These are phyloP conservation scores for Inonotus obliquus DNA, from an alignment of 1,284 basidiomycete species.

Conservation along the genomic window DNA sequence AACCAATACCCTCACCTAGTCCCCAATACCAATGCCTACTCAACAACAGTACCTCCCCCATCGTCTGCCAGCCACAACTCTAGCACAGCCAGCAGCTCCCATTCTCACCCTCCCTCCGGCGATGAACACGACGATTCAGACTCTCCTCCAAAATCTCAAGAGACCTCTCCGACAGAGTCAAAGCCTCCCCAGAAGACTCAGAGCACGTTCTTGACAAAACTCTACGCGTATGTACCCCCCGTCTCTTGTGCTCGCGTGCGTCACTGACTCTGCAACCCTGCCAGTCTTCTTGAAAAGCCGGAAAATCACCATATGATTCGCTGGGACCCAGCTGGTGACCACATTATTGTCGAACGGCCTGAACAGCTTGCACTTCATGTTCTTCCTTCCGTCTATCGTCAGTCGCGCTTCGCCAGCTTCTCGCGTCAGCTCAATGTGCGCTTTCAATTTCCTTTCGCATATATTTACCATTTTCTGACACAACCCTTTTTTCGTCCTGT, in stretches of 20 bases:
- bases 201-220: slow-evolving; percentile 88
- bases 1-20: slow-evolving; percentile 36
- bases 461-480: slow-evolving; percentile 26
- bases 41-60: slow-evolving; percentile 8
- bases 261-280: slow-evolving; percentile 14
- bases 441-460: slow-evolving; percentile 20
- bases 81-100: slow-evolving; percentile 8
- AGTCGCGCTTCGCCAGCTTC: slow-evolving; percentile 91
- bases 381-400: slow-evolving; percentile 84
- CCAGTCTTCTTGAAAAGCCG: slow-evolving; percentile 73
- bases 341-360: slow-evolving; percentile 88
- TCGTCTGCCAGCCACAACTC: slow-evolving; percentile 8
- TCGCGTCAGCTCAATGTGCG: slow-evolving; percentile 88
- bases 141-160: slow-evolving; percentile 42
- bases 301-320: slow-evolving; percentile 91
- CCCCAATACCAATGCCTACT: slow-evolving; percentile 34
- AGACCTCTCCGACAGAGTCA: slow-evolving; percentile 36
- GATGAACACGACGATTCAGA: slow-evolving; percentile 24
- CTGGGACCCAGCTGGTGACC: slow-evolving; percentile 85
- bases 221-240: slow-evolving; percentile 66
- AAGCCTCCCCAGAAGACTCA: slow-evolving; percentile 53
- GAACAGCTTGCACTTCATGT: slow-evolving; percentile 87
- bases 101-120: slow-evolving; percentile 12
- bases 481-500: slow-evolving; percentile 26
- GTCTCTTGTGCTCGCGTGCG: slow-evolving; percentile 16